Percentiles rank a stretch among this genome's conserved stretches.
Conservation (phyloP, 331 rosid genomes). For the Malus hybrid region DNA sequence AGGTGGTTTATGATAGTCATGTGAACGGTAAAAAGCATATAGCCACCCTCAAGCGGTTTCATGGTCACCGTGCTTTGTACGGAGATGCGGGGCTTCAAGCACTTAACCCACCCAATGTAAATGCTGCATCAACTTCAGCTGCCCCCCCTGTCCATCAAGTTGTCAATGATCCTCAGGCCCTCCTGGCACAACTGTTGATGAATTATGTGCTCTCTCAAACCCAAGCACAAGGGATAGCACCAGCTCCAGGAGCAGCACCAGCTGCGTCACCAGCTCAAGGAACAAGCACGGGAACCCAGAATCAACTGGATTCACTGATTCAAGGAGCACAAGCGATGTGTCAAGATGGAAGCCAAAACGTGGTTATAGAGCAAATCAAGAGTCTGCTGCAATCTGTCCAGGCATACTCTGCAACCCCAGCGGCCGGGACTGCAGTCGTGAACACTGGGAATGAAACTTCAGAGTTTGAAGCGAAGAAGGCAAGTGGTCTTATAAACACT, state of each 20-base stretch:
- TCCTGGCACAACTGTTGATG: conserved; percentile 67
- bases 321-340: conserved; percentile 13
- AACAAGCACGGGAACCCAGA: conserved; percentile 19
- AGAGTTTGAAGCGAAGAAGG: conserved; percentile 19
- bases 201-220: conserved; percentile 42
- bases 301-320: conserved; percentile 18
- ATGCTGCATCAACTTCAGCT: conserved; percentile 24
- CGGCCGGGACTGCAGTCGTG: conserved; percentile 7
- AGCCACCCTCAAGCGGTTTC: conserved; percentile 41
- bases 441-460: conserved; percentile 26
- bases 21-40: conserved; percentile 65
- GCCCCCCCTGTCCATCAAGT: conserved; percentile 48
- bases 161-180: conserved; percentile 60
- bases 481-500: background rate
- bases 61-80: conserved; percentile 36
- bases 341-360: conserved; percentile 19
- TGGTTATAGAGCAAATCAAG: background rate
- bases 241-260: conserved; percentile 16
- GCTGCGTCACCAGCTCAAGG: conserved; percentile 5
- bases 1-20: conserved; percentile 63
- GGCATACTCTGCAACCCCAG: background rate
- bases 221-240: conserved; percentile 29
- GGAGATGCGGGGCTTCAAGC: conserved; percentile 48
- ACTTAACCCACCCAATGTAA: conserved; percentile 40
- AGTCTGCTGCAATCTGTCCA: conserved; percentile 6